Percentiles rank a stretch among this genome's conserved stretches.
Evolutionary conservation across 2,329 filamentous ascomycete genomes (phyloP).

Genomic region (Cercospora canescens): DNA sequence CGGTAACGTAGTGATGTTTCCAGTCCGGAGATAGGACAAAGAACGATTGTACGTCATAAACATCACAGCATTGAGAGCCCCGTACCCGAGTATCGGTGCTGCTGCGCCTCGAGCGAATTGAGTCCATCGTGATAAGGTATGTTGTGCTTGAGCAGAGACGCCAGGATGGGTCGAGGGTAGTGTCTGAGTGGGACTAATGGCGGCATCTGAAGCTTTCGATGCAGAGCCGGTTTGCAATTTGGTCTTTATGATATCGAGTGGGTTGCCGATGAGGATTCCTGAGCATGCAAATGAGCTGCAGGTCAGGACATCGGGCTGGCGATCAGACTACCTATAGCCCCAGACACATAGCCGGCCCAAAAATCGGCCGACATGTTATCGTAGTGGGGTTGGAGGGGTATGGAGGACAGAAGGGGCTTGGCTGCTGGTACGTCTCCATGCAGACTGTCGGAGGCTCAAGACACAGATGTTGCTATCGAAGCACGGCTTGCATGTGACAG

Average conservation of each 20-base stretch:
- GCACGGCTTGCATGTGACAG: background rate
- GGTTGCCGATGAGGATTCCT: constrained; percentile 84
- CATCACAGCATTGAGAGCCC: constrained; percentile 72
- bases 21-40: constrained; percentile 60
- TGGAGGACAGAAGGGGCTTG: background rate
- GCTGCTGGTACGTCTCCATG: constrained; percentile 1
- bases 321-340: constrained; percentile 58
- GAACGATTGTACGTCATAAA: constrained; percentile 89
- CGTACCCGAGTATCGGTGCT: constrained; percentile 85
- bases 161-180: background rate
- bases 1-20: constrained; percentile 9
- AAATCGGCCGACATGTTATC: constrained; percentile 78
- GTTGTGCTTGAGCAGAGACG: background rate
- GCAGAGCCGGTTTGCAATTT: constrained; percentile 68
- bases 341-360: constrained; percentile 89
- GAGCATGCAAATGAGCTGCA: constrained; percentile 2
- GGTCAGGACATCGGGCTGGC: background rate
- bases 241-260: constrained; percentile 69
- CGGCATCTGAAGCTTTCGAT: constrained; percentile 16
- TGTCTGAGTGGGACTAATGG: background rate
- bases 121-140: constrained; percentile 23
- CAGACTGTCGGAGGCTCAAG: background rate
- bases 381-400: background rate
- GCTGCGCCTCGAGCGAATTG: constrained; percentile 62
- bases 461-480: background rate